Base-by-base conservation (phyloP, 2,329 filamentous ascomycete species). In the Cladophialophora carrionii region DNA sequence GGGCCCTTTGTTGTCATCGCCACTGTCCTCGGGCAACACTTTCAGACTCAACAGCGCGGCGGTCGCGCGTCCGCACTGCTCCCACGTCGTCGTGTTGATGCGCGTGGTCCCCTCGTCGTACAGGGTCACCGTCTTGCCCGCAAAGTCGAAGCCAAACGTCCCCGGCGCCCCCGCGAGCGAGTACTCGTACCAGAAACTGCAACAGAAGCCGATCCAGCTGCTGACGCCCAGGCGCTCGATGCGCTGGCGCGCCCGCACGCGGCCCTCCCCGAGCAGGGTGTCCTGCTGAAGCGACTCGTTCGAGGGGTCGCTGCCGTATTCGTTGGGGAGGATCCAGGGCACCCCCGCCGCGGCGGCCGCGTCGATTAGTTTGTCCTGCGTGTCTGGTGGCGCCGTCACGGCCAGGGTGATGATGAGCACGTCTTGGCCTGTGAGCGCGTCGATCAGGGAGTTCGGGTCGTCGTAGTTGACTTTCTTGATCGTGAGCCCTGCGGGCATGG, bases 41-140 rank as follows among this genome's bases (percentile, higher is more conserved):
- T 77, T 71, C 1, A 87, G 74, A 24, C 74, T 82, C 1, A 87
- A 73, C 0, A 87, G 75, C 20, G 71, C 75, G 1, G 85, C 85
- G 12, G 87, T 78, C 0, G 84, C 85, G 68, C 79, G 72, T 67
- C 81, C 81, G 70, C 82, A 77, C 75, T 89, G 87, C 5, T 77
- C 70, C 80, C 84, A 86, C 0, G 88, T 90, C 12, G 83, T 85
- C 0, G 78, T 83, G 66, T 83, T 85, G 71, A 88, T 84, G 61
- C 76, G 80, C 1, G 79, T 81, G 22, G 79, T 80, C 0, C 88
- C 88, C 31, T 85, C 83, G 65, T 86, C 85, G 63, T 79, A 85
- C n/a, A 85, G 72, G 0, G 78, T 81, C 10, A 81, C 72, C 5
- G 72, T 73, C 0, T 74, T 74, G 46, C 80, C 77, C 7, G 74